Conservation (phyloP, 495 filamentous ascomycete species). For the Trichoderma orchidacearum region DNA sequence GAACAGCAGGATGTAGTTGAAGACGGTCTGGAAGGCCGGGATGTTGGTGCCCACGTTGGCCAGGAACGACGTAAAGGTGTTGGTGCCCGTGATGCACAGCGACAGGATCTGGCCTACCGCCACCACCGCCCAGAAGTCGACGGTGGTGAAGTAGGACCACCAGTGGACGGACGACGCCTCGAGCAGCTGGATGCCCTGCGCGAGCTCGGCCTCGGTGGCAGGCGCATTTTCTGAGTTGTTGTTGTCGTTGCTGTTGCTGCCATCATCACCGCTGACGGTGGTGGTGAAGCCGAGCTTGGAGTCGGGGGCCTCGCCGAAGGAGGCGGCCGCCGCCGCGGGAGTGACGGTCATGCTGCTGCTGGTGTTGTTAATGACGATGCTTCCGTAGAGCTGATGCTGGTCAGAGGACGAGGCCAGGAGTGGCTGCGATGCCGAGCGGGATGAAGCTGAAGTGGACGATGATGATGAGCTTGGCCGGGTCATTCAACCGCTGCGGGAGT, state of each 20-base stretch:
- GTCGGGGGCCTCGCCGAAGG: neutral
- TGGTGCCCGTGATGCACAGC: slow-evolving; percentile 77
- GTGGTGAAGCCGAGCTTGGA: neutral
- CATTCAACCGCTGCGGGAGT: neutral
- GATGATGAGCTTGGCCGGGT: neutral
- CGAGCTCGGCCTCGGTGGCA: slow-evolving; percentile 6
- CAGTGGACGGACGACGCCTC: slow-evolving; percentile 41
- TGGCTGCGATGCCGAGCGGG: neutral
- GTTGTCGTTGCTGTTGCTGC: neutral
- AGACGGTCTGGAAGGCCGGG: slow-evolving; percentile 93
- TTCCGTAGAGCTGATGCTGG: neutral
- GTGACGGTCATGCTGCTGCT: neutral
- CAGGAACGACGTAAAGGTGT: slow-evolving; percentile 76
- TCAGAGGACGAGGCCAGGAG: neutral
- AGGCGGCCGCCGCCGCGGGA: neutral
- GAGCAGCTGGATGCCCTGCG: slow-evolving; percentile 25
- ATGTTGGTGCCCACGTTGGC: slow-evolving; percentile 56
- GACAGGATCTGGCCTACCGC: slow-evolving; percentile 74
- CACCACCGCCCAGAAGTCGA: slow-evolving; percentile 77
- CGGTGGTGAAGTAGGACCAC: slow-evolving; percentile 71
- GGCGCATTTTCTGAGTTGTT: neutral
- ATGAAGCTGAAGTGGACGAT: neutral
- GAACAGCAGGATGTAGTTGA: slow-evolving; percentile 82
- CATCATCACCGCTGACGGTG: neutral
- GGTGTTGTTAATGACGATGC: neutral